A percentile compares a stretch with the other conserved stretches of the same genome.
These are phyloP conservation scores for Danielia oregonensis DNA, from an alignment of 805 yeast species.

Conservation along the genomic window DNA sequence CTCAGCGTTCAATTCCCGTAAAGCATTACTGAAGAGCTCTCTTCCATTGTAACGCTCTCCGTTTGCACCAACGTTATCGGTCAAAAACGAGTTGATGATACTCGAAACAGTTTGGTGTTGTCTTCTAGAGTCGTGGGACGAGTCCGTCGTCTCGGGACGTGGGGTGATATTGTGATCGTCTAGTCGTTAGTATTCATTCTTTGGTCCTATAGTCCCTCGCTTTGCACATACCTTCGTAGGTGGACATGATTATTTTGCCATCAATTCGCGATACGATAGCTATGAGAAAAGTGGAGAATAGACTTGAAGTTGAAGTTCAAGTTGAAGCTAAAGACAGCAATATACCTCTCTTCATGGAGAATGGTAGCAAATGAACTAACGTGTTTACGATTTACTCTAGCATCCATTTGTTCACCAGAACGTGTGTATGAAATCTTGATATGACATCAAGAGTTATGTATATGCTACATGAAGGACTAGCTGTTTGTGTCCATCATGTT, in stretches of 20 bases:
- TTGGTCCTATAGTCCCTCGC: too few species aligned
- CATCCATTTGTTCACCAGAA: too few species aligned
- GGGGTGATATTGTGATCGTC: slow-evolving; percentile 37
- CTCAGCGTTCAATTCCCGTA: slow-evolving; percentile 26
- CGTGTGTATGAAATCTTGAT: too few species aligned
- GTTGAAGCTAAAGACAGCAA: too few species aligned
- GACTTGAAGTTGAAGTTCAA: too few species aligned
- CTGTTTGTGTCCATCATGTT: slow-evolving; percentile 1
- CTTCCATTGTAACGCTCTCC: slow-evolving; percentile 12
- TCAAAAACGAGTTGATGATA: slow-evolving; percentile 34
- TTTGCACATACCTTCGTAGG: slow-evolving; percentile 39
- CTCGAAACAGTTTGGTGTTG: slow-evolving; percentile 29
- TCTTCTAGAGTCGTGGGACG: slow-evolving; percentile 16
- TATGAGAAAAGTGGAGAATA: too few species aligned
- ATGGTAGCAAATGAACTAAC: too few species aligned
- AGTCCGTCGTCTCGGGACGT: slow-evolving; percentile 3
- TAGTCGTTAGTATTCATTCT: slow-evolving; percentile 16
- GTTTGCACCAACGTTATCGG: slow-evolving; percentile 10
- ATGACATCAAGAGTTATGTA: too few species aligned
- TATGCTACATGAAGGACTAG: too few species aligned
- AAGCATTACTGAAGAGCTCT: slow-evolving; percentile 29
- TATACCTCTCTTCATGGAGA: too few species aligned
- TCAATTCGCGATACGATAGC: background rate
- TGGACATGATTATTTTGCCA: slow-evolving; percentile 29
- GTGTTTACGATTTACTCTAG: too few species aligned